Conservation (phyloP, 2,329 filamentous ascomycete genomes). For the Massarina eburnea region DNA sequence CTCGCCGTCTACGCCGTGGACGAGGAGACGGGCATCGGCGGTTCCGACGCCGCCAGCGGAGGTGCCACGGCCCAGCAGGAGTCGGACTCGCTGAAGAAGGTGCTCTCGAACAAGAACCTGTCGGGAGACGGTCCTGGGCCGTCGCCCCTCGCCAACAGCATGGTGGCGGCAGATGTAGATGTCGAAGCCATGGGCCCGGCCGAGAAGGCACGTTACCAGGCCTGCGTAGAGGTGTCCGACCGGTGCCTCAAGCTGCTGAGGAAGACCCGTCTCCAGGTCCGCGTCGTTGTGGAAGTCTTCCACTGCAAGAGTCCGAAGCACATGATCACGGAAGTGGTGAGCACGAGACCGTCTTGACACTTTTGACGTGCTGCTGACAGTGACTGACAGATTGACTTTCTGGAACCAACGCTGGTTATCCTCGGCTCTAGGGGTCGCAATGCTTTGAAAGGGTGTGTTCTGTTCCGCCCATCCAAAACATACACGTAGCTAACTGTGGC, state of each 20-base stretch:
- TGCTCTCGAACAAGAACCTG: slow-evolving; percentile 53
- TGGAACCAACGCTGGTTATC: slow-evolving; percentile 89
- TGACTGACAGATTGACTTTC: slow-evolving; percentile 70
- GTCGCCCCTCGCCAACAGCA: slow-evolving; percentile 37
- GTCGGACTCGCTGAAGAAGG: slow-evolving; percentile 70
- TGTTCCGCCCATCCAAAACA: background rate
- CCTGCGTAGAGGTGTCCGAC: slow-evolving; percentile 81
- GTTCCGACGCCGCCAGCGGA: slow-evolving; percentile 53
- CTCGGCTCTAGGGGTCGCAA: slow-evolving; percentile 89
- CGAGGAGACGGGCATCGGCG: slow-evolving; percentile 67
- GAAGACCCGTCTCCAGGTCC: slow-evolving; percentile 89
- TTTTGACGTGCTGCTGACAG: slow-evolving; percentile 24
- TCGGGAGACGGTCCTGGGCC: slow-evolving; percentile 30
- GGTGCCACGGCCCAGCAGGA: slow-evolving; percentile 73
- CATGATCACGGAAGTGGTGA: slow-evolving; percentile 85
- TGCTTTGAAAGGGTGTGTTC: slow-evolving; percentile 82
- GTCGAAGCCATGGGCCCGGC: slow-evolving; percentile 50
- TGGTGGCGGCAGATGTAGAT: slow-evolving; percentile 38
- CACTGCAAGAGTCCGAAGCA: slow-evolving; percentile 98
- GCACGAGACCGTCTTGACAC: slow-evolving; percentile 31
- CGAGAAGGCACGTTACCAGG: slow-evolving; percentile 78
- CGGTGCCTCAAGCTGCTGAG: slow-evolving; percentile 81
- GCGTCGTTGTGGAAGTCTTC: slow-evolving; percentile 92
- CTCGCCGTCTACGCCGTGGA: slow-evolving; percentile 93
- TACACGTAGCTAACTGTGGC: slow-evolving; percentile 24